phyloP scores from a whole-genome alignment of 2,329 filamentous ascomycete species.

The Cladosporium sp. region DNA sequence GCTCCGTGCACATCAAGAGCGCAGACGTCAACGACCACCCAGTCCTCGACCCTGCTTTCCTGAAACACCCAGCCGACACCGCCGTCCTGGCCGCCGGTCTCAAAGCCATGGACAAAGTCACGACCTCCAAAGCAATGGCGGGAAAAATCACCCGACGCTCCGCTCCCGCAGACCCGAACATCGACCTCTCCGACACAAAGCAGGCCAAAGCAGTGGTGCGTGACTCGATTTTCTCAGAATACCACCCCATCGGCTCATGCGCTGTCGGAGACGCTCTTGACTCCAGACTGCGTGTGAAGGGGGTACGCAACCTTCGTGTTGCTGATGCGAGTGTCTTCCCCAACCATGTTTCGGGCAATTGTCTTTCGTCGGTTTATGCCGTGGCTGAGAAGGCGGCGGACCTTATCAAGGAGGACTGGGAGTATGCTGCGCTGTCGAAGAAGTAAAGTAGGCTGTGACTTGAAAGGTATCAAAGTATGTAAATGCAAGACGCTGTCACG shows the following conservation, averaged over 20 bases:
- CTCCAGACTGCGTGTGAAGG: slow-evolving; percentile 53
- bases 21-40: slow-evolving; percentile 28
- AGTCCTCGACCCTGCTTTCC: slow-evolving; percentile 34
- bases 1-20: slow-evolving; percentile 30
- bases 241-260: slow-evolving; percentile 36
- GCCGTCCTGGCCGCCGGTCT: slow-evolving; percentile 31
- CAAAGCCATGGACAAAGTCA: slow-evolving; percentile 41
- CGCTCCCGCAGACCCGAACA: slow-evolving; percentile 25
- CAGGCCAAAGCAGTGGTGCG: slow-evolving; percentile 25
- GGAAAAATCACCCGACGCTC: slow-evolving; percentile 36
- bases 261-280: slow-evolving; percentile 50
- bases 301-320: slow-evolving; percentile 53
- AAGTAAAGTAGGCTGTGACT: not conserved
- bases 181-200: slow-evolving; percentile 22
- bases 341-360: slow-evolving; percentile 52
- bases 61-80: slow-evolving; percentile 30
- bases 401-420: slow-evolving; percentile 42
- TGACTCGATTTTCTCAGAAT: slow-evolving; percentile 28
- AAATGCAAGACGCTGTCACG: no score
- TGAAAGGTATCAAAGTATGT: no score
- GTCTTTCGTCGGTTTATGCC: slow-evolving; percentile 51
- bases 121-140: slow-evolving; percentile 38
- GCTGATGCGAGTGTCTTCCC: slow-evolving; percentile 60
- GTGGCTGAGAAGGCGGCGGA: slow-evolving; percentile 60
- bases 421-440: slow-evolving; percentile 9